Evolutionary conservation across 2,329 filamentous ascomycete genomes (phyloP).

Genomic region (Pseudohalonectria lignicola): DNA sequence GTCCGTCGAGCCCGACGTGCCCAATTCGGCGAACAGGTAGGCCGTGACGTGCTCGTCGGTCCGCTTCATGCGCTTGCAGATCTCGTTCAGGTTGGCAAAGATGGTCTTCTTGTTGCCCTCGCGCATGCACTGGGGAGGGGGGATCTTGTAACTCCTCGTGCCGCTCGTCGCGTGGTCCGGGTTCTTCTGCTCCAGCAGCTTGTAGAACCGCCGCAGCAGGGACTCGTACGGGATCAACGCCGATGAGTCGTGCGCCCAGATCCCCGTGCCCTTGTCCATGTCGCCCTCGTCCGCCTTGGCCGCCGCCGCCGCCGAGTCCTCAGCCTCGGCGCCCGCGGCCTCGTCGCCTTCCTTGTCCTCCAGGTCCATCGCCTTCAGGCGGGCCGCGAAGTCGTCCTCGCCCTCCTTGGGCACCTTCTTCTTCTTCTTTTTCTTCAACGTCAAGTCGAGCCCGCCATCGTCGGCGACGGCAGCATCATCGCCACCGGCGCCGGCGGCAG

Average conservation of each 20-base stretch:
- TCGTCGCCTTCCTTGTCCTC: slow-evolving; percentile 49
- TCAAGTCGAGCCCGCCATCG: slow-evolving; percentile 41
- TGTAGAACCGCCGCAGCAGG: slow-evolving; percentile 88
- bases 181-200: slow-evolving; percentile 87
- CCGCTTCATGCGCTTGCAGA: slow-evolving; percentile 99
- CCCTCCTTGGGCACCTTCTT: slow-evolving; percentile 38
- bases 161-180: slow-evolving; percentile 86
- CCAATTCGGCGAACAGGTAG: slow-evolving; percentile 95
- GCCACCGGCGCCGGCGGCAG: slow-evolving; percentile 35
- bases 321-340: slow-evolving; percentile 31
- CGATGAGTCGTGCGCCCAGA: slow-evolving; percentile 76
- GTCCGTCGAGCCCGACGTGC: slow-evolving; percentile 92
- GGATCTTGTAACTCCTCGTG: slow-evolving; percentile 96
- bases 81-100: slow-evolving; percentile 97
- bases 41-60: slow-evolving; percentile 95
- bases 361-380: slow-evolving; percentile 50
- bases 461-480: slow-evolving; percentile 48
- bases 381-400: slow-evolving; percentile 49
- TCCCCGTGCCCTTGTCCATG: slow-evolving; percentile 76
- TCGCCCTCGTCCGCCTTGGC: slow-evolving; percentile 46
- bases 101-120: slow-evolving; percentile 99
- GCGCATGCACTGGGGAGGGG: slow-evolving; percentile 93
- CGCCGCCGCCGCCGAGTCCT: slow-evolving; percentile 27
- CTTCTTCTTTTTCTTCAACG: slow-evolving; percentile 74
- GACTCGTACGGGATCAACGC: slow-evolving; percentile 73